A percentile compares a stretch with the other conserved stretches of the same genome.
phyloP scores from a whole-genome alignment of 1,139 yeast species.

The Suhomyces terraborum region DNA sequence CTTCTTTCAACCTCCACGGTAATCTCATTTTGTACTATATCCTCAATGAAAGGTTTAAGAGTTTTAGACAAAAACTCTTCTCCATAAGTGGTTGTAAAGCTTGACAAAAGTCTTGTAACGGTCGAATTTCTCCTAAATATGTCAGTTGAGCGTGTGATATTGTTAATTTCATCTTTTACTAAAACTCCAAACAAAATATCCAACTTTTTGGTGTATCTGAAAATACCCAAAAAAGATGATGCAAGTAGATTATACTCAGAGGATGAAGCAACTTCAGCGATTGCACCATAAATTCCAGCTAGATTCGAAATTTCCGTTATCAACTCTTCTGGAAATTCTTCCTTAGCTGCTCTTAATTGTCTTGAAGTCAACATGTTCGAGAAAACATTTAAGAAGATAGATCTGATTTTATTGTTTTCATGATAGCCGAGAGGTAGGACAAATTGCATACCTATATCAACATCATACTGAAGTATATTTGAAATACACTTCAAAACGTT shows the following conservation, averaged over 20 bases:
- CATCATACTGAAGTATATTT: constrained; percentile 68
- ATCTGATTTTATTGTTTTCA: constrained; percentile 61
- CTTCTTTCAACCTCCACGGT: constrained; percentile 68
- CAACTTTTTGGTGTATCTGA: constrained; percentile 54
- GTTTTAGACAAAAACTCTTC: constrained; percentile 54
- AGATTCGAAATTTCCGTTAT: constrained; percentile 27
- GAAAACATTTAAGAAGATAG: constrained; percentile 77
- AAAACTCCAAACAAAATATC: constrained; percentile 59
- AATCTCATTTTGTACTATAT: constrained; percentile 52
- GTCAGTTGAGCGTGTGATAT: constrained; percentile 65
- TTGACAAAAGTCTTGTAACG: constrained; percentile 73
- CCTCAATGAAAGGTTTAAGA: constrained; percentile 56
- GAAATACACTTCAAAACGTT: constrained; percentile 70
- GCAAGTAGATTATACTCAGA: constrained; percentile 56
- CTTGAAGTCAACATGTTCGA: constrained; percentile 59
- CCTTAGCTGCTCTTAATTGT: constrained; percentile 25
- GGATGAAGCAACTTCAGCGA: constrained; percentile 67
- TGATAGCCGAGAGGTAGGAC: constrained; percentile 82
- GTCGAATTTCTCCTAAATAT: constrained; percentile 80
- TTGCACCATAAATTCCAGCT: constrained; percentile 48
- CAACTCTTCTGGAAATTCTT: constrained; percentile 31
- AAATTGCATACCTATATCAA: constrained; percentile 74
- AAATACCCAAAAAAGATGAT: constrained; percentile 64
- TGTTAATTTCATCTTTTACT: constrained; percentile 61
- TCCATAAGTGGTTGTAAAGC: constrained; percentile 71